These are phyloP conservation scores for Mycena citricolor DNA, from an alignment of 1,284 basidiomycete species.

Conservation along the genomic window DNA sequence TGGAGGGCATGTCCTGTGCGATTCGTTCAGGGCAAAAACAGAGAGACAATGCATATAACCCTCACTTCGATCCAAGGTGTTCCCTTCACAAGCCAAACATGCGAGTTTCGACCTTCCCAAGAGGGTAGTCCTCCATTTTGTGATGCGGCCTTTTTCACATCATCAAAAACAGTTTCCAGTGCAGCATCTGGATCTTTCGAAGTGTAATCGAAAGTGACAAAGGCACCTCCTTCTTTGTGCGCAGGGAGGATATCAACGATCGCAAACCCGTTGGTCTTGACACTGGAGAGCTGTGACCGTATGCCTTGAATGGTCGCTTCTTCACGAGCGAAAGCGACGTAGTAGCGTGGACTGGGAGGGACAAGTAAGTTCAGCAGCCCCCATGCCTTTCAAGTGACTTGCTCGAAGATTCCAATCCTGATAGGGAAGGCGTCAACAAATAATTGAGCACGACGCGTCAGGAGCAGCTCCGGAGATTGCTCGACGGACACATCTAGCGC, in stretches of 20 bases:
- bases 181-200: conserved; percentile 33
- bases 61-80: neutral
- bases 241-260: conserved; percentile 60
- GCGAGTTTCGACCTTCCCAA: neutral
- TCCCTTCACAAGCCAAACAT: conserved; percentile 1
- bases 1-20: conserved; percentile 79
- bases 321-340: conserved; percentile 56
- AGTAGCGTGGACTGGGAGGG: conserved; percentile 55
- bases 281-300: conserved; percentile 25
- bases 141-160: conserved; percentile 40
- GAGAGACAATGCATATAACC: neutral
- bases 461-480: too few relatives aligned
- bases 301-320: conserved; percentile 52
- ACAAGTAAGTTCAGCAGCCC: conserved; percentile 9
- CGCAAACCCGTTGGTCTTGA: conserved; percentile 54
- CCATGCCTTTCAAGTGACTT: conserved; percentile 26
- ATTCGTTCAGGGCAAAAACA: neutral
- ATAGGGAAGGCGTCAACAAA: conserved; percentile 61
- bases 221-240: conserved; percentile 83
- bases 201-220: conserved; percentile 74
- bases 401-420: conserved; percentile 53
- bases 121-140: conserved; percentile 2
- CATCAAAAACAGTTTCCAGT: conserved; percentile 45
- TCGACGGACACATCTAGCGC: too few relatives aligned
- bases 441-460: conserved; percentile 25